Percentiles rank a stretch among this genome's conserved stretches.
These are phyloP conservation scores for Ceratobasidium sp. DNA, from an alignment of 1,284 basidiomycete species.

Conservation along the genomic window DNA sequence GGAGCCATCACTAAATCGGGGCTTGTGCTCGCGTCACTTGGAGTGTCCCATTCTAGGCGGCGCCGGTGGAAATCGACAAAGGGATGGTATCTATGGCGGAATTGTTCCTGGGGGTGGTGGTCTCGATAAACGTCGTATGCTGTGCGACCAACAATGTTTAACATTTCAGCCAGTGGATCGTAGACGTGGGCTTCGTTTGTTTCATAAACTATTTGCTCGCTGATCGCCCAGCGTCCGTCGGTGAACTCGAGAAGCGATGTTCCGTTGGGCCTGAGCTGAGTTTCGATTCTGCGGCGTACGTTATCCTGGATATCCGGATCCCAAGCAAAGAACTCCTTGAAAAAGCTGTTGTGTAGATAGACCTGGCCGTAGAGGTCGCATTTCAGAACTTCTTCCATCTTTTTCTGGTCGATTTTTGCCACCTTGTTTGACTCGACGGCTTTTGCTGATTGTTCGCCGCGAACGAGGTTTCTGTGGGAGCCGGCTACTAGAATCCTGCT, in stretches of 20 bases:
- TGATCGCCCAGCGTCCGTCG: too few species aligned
- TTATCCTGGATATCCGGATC: not conserved
- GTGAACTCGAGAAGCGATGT: constrained; percentile 1
- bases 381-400: constrained; percentile 10
- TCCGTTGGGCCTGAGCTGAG: not conserved
- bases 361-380: constrained; percentile 10
- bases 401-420: too few species aligned
- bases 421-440: too few species aligned
- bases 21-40: too few species aligned
- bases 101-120: not conserved
- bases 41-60: too few species aligned
- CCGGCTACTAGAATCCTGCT: too few species aligned
- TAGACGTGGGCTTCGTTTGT: not conserved
- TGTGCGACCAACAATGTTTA: not conserved
- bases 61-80: too few species aligned
- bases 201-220: not conserved
- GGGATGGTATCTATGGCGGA: not conserved
- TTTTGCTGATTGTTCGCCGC: too few species aligned
- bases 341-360: not conserved
- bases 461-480: too few species aligned
- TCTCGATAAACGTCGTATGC: not conserved
- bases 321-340: constrained; percentile 9
- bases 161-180: not conserved
- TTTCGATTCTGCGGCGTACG: not conserved
- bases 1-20: too few species aligned